Evolutionary conservation across 306 rosid genomes (phyloP), one percentile per base, ranked within the genome.

Genomic region (Corylus avellana): DNA sequence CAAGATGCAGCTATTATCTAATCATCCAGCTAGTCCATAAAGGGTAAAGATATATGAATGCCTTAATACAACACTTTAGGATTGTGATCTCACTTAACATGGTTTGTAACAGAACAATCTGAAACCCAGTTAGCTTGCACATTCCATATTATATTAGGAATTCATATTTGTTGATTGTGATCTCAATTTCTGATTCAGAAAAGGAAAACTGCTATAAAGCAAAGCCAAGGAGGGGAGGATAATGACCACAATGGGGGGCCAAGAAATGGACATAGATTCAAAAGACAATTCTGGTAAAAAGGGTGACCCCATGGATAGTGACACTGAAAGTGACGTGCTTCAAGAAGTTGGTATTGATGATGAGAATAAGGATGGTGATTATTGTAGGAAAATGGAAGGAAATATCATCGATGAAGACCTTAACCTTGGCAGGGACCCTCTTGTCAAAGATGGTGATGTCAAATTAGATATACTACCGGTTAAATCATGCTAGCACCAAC

Each of bases 241-340:
- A 55, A 42, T 8, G 58, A 69, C 56, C 42, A 10, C 49, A 51
- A 67, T 18, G n/a, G 72, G 51, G 57, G 69, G 64, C 32, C 78
- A 82, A 66, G 89, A 90, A 73, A 74, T n/a, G 74, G 62, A 73
- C 72, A 66, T 51, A 17, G 78, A 76, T 70, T 81, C 85, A 12
- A 91, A 85, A 69, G 89, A 81, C 67, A 67, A 79, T 67, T 85
- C 88, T 73, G 78, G 54, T 67, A 54, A 42, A 16, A 48, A 42
- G 35, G 82, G 73, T 29, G 81, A 79, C 49, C 69, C 86, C 12
- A 62, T 49, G 22, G 88, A 85, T 29, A 73, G 84, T 71, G 90
- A 80, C 83, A 79, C 85, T 8, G 58, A 73, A 27, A 72, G 61
- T 42, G 84, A 81, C 25, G 71, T 73, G 72, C 63, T 53, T 25